Evolutionary conservation across 805 yeast species (phyloP).

Genomic region (Kazachstania taianensis): DNA sequence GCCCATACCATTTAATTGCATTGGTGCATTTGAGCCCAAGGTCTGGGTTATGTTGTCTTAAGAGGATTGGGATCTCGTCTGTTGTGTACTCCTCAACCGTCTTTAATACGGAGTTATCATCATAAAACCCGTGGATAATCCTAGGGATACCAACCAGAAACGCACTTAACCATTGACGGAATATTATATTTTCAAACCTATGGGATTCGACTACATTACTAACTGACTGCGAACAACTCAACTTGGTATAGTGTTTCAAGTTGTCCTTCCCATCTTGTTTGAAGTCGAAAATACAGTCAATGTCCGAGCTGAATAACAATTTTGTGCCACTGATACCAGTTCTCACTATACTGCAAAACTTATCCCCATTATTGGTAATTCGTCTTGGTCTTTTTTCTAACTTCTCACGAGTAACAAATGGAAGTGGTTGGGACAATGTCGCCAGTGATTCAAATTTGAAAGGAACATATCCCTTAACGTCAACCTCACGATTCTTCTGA

Average conservation of each 20-base stretch:
- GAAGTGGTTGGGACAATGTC: conserved; percentile 70
- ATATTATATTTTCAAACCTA: conserved; percentile 65
- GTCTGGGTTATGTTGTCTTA: conserved; percentile 38
- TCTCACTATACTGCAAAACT: conserved; percentile 68
- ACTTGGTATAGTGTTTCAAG: conserved; percentile 69
- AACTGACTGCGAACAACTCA: conserved; percentile 61
- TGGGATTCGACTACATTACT: conserved; percentile 46
- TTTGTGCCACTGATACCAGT: conserved; percentile 73
- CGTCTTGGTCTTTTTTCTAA: conserved; percentile 58
- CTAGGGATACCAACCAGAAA: conserved; percentile 78
- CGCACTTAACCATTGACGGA: conserved; percentile 87
- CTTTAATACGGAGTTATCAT: conserved; percentile 52
- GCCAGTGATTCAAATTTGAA: conserved; percentile 79
- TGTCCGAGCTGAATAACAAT: conserved; percentile 76
- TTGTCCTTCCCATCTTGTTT: conserved; percentile 39
- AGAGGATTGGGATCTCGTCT: conserved; percentile 63
- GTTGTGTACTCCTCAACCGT: conserved; percentile 68
- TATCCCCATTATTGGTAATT: conserved; percentile 60
- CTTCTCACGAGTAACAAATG: conserved; percentile 49
- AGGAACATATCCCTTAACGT: conserved; percentile 48
- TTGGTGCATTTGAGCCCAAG: conserved; percentile 59
- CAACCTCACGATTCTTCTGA: conserved; percentile 18
- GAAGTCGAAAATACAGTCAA: conserved; percentile 83
- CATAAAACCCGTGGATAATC: conserved; percentile 79
- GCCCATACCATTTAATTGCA: conserved; percentile 79